A percentile compares a stretch with the other conserved stretches of the same genome.
Conservation (phyloP, 164 flowering plant species). For the Nymphaea colorata region DNA sequence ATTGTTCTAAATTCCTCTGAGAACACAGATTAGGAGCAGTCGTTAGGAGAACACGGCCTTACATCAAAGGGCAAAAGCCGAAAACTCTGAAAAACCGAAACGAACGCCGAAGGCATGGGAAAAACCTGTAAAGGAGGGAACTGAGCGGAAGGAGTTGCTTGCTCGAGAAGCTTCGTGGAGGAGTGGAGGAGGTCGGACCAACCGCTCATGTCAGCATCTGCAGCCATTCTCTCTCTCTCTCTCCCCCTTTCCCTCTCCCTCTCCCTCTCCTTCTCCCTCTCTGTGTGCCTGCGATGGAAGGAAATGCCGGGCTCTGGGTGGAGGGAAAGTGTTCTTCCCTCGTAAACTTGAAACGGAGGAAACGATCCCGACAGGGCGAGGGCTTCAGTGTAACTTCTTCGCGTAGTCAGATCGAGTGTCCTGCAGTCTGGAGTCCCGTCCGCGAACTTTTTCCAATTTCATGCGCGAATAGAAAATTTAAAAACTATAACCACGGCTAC, state of each 20-base stretch:
- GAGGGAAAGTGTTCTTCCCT: not conserved
- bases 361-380: not conserved
- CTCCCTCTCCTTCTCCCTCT: constrained; percentile 1
- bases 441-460: no score
- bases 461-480: no score
- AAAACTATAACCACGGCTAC: no score
- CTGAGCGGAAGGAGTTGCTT: constrained; percentile 85
- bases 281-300: not conserved
- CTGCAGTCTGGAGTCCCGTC: no score
- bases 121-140: constrained; percentile 94
- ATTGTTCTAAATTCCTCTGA: constrained; percentile 88
- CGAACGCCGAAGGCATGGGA: not conserved
- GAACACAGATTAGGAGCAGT: not conserved
- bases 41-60: not conserved
- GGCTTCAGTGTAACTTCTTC: no score
- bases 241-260: constrained; percentile 26
- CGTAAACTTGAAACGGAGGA: not conserved
- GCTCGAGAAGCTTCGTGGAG: constrained; percentile 89
- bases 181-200: constrained; percentile 94
- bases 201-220: constrained; percentile 47
- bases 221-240: not conserved
- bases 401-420: no score
- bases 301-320: not conserved
- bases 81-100: not conserved
- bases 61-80: not conserved